These are phyloP conservation scores for Gypsophila paniculata DNA, from an alignment of 179 eudicot genomes.

Conservation along the genomic window DNA sequence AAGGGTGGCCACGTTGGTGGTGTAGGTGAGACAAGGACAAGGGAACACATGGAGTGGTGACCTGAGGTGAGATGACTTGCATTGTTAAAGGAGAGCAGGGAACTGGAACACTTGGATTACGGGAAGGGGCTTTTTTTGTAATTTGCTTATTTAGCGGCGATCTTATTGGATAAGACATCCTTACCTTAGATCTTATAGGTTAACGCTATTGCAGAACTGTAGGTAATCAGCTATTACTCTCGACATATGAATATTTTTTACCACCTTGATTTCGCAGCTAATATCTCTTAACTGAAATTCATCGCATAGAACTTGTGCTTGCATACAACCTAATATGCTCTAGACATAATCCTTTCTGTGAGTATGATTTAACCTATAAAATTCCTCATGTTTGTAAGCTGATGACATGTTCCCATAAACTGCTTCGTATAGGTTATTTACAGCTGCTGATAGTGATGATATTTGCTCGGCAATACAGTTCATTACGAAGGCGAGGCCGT, in stretches of 20 bases:
- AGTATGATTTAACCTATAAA: neutral
- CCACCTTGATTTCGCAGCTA: neutral
- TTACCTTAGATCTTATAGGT: too few relatives aligned
- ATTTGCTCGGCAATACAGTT: conserved; percentile 72
- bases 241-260: neutral
- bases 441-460: conserved; percentile 99
- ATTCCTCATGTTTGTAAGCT: conserved; percentile 9
- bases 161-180: too few relatives aligned
- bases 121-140: too few relatives aligned
- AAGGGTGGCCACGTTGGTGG: too few relatives aligned
- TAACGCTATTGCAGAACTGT: neutral
- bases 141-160: too few relatives aligned
- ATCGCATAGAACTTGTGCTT: neutral
- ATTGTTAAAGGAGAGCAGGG: too few relatives aligned
- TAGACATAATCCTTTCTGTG: too few relatives aligned
- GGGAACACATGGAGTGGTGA: too few relatives aligned
- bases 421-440: conserved; percentile 72
- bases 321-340: neutral
- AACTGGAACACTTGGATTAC: too few relatives aligned
- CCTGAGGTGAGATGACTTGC: too few relatives aligned
- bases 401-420: conserved; percentile 27
- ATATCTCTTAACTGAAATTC: neutral
- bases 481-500: conserved; percentile 70
- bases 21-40: too few relatives aligned
- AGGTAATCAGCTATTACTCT: neutral